phyloP scores from a whole-genome alignment of 2,329 filamentous ascomycete species.

The Biscogniauxia mediterranea region DNA sequence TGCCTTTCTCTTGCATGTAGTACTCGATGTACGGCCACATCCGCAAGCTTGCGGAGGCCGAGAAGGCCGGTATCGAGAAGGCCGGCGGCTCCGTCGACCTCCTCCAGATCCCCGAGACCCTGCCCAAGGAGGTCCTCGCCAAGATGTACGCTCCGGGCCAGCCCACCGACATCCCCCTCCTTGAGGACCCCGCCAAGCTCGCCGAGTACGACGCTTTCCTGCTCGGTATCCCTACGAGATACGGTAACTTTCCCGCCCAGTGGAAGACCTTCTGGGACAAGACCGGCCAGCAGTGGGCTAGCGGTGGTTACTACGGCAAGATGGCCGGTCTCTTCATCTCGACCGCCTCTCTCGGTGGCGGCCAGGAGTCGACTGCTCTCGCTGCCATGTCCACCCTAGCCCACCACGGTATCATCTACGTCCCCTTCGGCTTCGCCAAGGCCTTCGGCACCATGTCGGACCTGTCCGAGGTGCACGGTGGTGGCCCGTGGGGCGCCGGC shows the following conservation, averaged over 20 bases:
- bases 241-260: conserved; percentile 95
- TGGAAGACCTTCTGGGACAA: conserved; percentile 94
- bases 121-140: conserved; percentile 73
- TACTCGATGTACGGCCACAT: conserved; percentile 97
- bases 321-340: conserved; percentile 88
- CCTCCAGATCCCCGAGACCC: conserved; percentile 88
- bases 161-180: conserved; percentile 62
- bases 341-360: conserved; percentile 80
- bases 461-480: conserved; percentile 78
- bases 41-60: conserved; percentile 77
- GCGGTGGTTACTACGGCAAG: conserved; percentile 80
- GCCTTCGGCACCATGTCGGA: conserved; percentile 69
- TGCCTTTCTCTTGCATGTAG: conserved; percentile 41
- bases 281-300: conserved; percentile 80
- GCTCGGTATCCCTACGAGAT: conserved; percentile 91
- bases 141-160: conserved; percentile 93
- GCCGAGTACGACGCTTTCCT: conserved; percentile 84
- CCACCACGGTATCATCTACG: conserved; percentile 94
- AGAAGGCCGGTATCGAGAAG: conserved; percentile 85
- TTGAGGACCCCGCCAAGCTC: conserved; percentile 57
- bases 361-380: conserved; percentile 87
- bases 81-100: conserved; percentile 80
- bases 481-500: conserved; percentile 88
- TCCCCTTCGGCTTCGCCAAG: conserved; percentile 91
- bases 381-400: conserved; percentile 78